Base-by-base conservation (phyloP, 2,329 filamentous ascomycete genomes). In the Calonectria hongkongensis region DNA sequence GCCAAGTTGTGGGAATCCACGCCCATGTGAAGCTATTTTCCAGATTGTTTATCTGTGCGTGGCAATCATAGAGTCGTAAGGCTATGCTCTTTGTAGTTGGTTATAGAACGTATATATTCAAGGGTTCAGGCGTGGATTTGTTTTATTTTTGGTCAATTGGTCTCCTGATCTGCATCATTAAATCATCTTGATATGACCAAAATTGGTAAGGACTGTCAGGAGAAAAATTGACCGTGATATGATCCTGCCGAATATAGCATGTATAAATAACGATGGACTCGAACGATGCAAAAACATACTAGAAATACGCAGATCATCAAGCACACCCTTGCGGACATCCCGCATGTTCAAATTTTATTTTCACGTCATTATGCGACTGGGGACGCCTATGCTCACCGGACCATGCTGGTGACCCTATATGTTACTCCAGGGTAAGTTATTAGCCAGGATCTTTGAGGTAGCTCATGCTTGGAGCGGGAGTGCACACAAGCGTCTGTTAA, bases 341-440 rank as follows among this genome's bases (percentile, higher is more conserved):
- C 39, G 21, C 25, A 25, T 27, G 10, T 60, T 28, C 33, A 27
- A 60, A 60, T 39, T 15, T 5, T 15, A 41, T 18, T 48, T 48
- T 8, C n/a, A 41, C 33, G 4, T 25, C n/a, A n/a, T 39, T 30
- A 28, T 60, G 54, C 25, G 9, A 60, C 13, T n/a, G 13, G 33
- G 39, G 33, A 9, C 30, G 39, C 25, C 13, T 36, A 18, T 10
- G n/a, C 33, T 41, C 33, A 41, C 18, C 27, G 27, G 7, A 9
- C 21, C 21, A 8, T 39, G 33, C 25, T 25, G 15, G n/a, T n/a
- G 33, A n/a, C 39, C 15, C 21, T 4, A 2, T 2, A 41, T 16
- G 3, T 25, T 28, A 39, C 54, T 60, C n/a, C 12, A 60, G 54
- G 54, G 54, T 60, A 60, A 27, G 54, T 15, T 39, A 41, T 16